phyloP scores from a whole-genome alignment of 345 rosid genomes.

The Citrus glauca region DNA sequence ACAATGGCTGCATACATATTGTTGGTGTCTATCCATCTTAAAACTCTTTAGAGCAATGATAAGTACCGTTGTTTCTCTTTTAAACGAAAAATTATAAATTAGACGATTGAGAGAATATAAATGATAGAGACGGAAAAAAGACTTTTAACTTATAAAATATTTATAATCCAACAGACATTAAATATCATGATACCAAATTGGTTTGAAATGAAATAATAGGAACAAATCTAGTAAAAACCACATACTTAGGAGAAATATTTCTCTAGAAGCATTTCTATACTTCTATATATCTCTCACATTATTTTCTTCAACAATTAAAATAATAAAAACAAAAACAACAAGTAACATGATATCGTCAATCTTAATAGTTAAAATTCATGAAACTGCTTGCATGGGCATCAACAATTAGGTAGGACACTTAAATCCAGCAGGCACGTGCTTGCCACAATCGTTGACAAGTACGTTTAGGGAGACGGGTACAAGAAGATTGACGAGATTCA shows the following conservation, averaged over 20 bases:
- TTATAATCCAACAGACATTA: background rate
- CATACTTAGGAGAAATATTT: background rate
- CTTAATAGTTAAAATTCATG: background rate
- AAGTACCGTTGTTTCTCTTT: too few relatives aligned
- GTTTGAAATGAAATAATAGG: background rate
- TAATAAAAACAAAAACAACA: background rate
- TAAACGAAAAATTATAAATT: too few relatives aligned
- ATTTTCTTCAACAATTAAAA: background rate
- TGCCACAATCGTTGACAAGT: background rate
- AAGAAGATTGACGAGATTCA: background rate
- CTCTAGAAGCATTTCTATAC: background rate
- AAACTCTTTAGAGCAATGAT: too few relatives aligned
- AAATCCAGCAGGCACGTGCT: background rate
- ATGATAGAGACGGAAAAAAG: too few relatives aligned
- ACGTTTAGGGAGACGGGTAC: background rate
- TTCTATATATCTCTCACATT: background rate
- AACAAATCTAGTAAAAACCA: background rate
- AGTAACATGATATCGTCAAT: background rate
- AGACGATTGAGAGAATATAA: too few relatives aligned
- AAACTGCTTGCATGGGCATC: background rate
- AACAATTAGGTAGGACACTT: background rate
- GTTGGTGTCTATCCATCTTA: too few relatives aligned
- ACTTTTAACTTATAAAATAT: too few relatives aligned
- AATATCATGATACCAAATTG: background rate
- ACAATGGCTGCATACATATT: too few relatives aligned